These are phyloP conservation scores for Heliamphora exappendiculata DNA, from an alignment of 148 eudicot species.

Conservation along the genomic window DNA sequence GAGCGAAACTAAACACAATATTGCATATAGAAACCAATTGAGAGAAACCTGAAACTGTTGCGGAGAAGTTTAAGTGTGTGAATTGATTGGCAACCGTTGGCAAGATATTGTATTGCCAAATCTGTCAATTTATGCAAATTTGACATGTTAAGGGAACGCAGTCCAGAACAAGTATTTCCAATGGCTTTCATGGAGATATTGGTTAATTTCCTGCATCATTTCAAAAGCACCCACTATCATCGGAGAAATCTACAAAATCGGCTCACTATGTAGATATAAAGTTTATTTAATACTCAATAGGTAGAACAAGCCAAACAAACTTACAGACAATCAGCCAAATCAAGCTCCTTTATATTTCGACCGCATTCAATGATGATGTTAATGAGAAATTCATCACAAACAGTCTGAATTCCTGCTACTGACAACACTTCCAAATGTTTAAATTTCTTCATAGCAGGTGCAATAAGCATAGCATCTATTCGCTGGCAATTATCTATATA, in stretches of 20 bases:
- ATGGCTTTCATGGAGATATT: constrained; percentile 23
- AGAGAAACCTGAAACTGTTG: constrained; percentile 30
- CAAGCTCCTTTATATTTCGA: constrained; percentile 27
- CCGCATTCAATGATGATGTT: constrained; percentile 17
- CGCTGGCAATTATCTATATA: constrained; percentile 26
- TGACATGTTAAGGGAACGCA: constrained; percentile 25
- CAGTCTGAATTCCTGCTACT: constrained; percentile 24
- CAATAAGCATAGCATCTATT: constrained; percentile 20
- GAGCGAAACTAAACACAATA: no score
- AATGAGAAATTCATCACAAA: constrained; percentile 22
- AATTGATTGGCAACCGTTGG: constrained; percentile 28
- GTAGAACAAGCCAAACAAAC: constrained; percentile 10
- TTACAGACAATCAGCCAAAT: constrained; percentile 29
- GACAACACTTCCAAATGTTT: constrained; percentile 31
- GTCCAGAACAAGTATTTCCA: constrained; percentile 22
- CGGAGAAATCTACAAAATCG: neutral
- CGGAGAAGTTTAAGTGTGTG: constrained; percentile 24
- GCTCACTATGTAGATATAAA: no score
- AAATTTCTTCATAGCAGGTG: constrained; percentile 20
- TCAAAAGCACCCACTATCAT: neutral
- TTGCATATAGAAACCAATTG: neutral
- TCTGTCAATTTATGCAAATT: constrained; percentile 30
- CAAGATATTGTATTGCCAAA: constrained; percentile 22
- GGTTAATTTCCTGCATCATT: constrained; percentile 24
- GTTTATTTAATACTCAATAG: neutral